Percentiles rank a stretch among this genome's conserved stretches.
phyloP scores from a whole-genome alignment of 106 monocot genomes.

The Alisma plantagoaquatica region DNA sequence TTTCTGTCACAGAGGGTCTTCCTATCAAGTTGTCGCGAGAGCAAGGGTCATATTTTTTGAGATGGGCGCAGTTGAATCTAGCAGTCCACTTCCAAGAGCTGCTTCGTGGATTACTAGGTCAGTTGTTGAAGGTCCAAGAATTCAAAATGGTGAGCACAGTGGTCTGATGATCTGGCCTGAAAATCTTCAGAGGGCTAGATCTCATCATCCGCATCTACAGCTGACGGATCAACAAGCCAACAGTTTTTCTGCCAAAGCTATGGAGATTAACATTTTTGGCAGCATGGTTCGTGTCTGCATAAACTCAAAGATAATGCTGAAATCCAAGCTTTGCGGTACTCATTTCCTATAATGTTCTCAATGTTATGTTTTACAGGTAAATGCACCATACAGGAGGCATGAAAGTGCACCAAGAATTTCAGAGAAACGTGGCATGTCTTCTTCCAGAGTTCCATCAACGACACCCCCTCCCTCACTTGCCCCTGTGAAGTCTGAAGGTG shows the following conservation, averaged over 20 bases:
- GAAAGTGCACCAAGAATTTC: constrained; percentile 15
- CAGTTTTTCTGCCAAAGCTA: constrained; percentile 63
- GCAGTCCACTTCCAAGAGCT: constrained; percentile 20
- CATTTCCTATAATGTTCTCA: not conserved
- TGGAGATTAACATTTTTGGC: constrained; percentile 86
- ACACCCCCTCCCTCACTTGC: constrained; percentile 17
- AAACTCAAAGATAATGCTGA: not conserved
- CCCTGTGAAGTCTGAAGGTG: constrained; percentile 69
- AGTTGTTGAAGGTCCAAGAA: constrained; percentile 26
- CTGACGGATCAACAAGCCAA: constrained; percentile 16
- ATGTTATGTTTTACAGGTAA: too few relatives aligned
- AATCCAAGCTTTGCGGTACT: not conserved
- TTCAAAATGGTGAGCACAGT: constrained; percentile 38
- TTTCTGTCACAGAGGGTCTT: constrained; percentile 31
- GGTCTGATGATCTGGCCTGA: constrained; percentile 92
- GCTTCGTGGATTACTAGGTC: constrained; percentile 27
- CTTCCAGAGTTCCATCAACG: constrained; percentile 32
- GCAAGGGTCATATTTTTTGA: constrained; percentile 74
- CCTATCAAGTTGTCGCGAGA: constrained; percentile 64
- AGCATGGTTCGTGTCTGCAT: constrained; percentile 42
- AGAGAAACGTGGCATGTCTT: constrained; percentile 36
- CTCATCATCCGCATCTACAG: constrained; percentile 15
- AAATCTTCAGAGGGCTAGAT: constrained; percentile 33
- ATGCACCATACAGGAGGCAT: constrained; percentile 17
- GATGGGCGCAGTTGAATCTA: constrained; percentile 27